A percentile compares a stretch with the other conserved stretches of the same genome.
Conservation (phyloP, 208 protist species). For the Blechomonas ayalai region DNA sequence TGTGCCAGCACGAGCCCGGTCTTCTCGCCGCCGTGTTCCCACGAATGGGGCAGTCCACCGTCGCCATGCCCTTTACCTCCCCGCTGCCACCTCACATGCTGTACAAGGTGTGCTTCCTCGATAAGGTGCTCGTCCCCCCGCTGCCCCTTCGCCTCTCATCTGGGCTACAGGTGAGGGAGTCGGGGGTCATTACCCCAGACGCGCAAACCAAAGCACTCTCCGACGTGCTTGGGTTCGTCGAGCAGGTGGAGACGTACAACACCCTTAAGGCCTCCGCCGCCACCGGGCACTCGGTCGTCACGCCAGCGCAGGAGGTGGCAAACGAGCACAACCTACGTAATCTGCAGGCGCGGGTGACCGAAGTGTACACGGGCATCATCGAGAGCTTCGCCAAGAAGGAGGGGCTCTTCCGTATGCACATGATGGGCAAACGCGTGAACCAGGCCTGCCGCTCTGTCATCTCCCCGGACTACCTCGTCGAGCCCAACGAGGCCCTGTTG, state of each 20-base stretch:
- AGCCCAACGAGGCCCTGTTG: conserved; percentile 95
- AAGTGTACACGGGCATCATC: conserved; percentile 67
- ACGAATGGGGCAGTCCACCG: conserved; percentile 67
- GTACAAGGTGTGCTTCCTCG: conserved; percentile 84
- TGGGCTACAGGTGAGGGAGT: conserved; percentile 64
- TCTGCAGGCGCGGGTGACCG: conserved; percentile 75
- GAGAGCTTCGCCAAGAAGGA: conserved; percentile 98
- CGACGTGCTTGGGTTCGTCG: conserved; percentile 67
- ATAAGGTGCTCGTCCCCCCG: conserved; percentile 81
- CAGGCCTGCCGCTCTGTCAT: conserved; percentile 98
- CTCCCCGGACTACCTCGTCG: conserved; percentile 97
- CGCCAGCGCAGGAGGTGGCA: conserved; percentile 42
- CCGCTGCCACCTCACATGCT: conserved; percentile 38
- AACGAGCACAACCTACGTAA: conserved; percentile 85
- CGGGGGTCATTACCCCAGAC: conserved; percentile 58
- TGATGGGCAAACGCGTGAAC: conserved; percentile 99
- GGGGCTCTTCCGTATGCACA: conserved; percentile 99
- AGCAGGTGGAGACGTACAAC: conserved; percentile 81
- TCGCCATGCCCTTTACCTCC: conserved; percentile 41
- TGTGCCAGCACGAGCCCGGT: conserved; percentile 55
- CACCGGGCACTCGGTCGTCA: conserved; percentile 21
- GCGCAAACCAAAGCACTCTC: conserved; percentile 54
- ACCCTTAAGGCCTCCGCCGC: conserved; percentile 58
- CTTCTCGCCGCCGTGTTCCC: conserved; percentile 73
- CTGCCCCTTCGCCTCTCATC: conserved; percentile 76